These are phyloP conservation scores for Clitopilus hobsonii DNA, from an alignment of 768 basidiomycete species.

Conservation along the genomic window DNA sequence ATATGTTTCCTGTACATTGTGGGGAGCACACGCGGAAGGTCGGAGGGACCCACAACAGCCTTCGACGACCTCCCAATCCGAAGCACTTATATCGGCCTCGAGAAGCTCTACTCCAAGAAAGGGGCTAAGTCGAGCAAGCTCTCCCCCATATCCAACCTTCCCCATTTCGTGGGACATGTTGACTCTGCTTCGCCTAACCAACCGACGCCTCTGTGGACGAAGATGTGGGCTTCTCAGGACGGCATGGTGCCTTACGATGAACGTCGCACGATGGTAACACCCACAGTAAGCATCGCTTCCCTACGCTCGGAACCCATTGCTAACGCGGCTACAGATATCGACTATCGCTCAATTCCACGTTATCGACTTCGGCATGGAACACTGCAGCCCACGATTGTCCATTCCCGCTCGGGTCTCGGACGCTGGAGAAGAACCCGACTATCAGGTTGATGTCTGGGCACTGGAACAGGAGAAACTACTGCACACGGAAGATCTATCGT, in stretches of 20 bases:
- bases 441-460: neutral
- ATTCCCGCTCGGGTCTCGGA: constrained; percentile 12
- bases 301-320: neutral
- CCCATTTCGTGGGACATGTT: neutral
- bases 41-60: neutral
- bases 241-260: neutral
- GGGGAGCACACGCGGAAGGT: neutral
- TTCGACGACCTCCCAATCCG: neutral
- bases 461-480: neutral
- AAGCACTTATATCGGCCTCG: neutral
- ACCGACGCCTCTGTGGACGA: neutral
- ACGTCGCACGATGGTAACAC: neutral
- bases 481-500: neutral
- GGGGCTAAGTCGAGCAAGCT: neutral
- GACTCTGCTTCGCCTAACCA: neutral
- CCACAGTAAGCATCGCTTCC: neutral
- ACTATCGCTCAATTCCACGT: constrained; percentile 23
- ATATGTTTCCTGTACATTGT: neutral
- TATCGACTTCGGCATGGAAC: constrained; percentile 27
- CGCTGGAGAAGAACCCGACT: neutral
- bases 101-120: neutral
- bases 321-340: constrained; percentile 12
- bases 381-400: constrained; percentile 17
- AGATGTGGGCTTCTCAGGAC: neutral
- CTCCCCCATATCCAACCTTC: neutral